Conservation (phyloP, 2,329 filamentous ascomycete species). For the Paraphoma sp. region DNA sequence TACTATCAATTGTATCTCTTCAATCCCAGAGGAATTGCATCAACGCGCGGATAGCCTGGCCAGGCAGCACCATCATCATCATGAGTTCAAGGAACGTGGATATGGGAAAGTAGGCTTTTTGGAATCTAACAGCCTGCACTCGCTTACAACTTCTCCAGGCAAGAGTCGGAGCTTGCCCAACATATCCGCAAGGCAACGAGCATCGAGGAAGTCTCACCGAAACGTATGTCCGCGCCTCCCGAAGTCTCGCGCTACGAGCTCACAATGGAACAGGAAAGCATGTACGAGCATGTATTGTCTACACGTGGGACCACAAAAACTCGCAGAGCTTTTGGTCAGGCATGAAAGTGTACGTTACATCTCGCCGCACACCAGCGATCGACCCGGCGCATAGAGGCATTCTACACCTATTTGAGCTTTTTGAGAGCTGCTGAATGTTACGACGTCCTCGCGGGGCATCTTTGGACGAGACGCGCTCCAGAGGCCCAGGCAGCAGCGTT, state of each 20-base stretch:
- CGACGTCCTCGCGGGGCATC: not conserved
- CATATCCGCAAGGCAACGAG: slow-evolving; percentile 73
- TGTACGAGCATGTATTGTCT: slow-evolving; percentile 97
- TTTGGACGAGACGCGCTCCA: not conserved
- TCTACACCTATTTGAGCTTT: not conserved
- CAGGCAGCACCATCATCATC: slow-evolving; percentile 28
- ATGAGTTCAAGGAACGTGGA: slow-evolving; percentile 61
- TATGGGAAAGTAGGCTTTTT: slow-evolving; percentile 63
- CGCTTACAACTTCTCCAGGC: slow-evolving; percentile 45
- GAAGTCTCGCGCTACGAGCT: slow-evolving; percentile 28
- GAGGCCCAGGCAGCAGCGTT: not conserved
- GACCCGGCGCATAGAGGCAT: not conserved
- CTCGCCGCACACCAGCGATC: not conserved
- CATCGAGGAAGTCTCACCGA: slow-evolving; percentile 71
- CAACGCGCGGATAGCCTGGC: slow-evolving; percentile 12
- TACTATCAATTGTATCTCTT: not conserved
- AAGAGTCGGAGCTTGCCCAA: slow-evolving; percentile 69
- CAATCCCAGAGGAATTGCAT: slow-evolving; percentile 8
- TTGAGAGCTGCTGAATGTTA: not conserved
- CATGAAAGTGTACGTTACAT: slow-evolving; percentile 86
- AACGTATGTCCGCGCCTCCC: slow-evolving; percentile 57
- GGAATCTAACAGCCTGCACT: no score
- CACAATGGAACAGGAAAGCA: slow-evolving; percentile 71
- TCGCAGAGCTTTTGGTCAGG: slow-evolving; percentile 89
- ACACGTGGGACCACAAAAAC: slow-evolving; percentile 98